Evolutionary conservation across 768 basidiomycete species (phyloP), one percentile per base, ranked within the genome.

Genomic region (Tremella mesenterica): DNA sequence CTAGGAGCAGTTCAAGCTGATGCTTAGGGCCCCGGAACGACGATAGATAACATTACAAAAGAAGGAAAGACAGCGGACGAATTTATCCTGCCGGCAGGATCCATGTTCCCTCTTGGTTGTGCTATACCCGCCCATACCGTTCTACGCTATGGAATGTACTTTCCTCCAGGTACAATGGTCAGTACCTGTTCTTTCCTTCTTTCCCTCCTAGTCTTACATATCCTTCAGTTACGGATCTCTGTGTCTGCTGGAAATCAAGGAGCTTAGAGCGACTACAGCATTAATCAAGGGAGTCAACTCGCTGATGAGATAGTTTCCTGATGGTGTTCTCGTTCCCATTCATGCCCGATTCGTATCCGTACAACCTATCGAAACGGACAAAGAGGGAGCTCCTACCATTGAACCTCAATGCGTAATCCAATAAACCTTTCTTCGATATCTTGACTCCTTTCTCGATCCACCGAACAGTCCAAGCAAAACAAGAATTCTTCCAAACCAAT

Each of bases 91-190:
- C 65, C 67, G 38, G 67, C 67, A 20, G 67, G 67, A 33, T 57
- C 57, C 16, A 69, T 69, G 67, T 69, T 69, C 34, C 54, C 62
- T 7, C 52, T 69, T 1, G 67, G 67, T n/a, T 63, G 58, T 18
- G 64, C 61, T 44, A 43, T 60, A 21, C 61, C 61, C 5, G 56
- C 56, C 38, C 33, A 38, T 13, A 36, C 29, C 7, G 51, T 47
- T 1, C 50, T 64, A 14, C 48, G 58, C 34, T 56, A 59, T 38
- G 58, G 62, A 3, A 54, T 56, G 25, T 69, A 69, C 34, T 66
- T 69, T 49, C 67, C 67, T 1, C 64, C 67, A 8, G 67, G 67
- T 12, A 62, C 64, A 2, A 69, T 69, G 64, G 67, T 69, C 23
- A 53, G 67, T 57, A 2, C 4, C 6, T 30, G 1, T 36, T 16